Percentiles rank a stretch among this genome's conserved stretches.
Evolutionary conservation across 2,329 filamentous ascomycete species (phyloP).

Genomic region (Aspergillus fumigatiaffinis): DNA sequence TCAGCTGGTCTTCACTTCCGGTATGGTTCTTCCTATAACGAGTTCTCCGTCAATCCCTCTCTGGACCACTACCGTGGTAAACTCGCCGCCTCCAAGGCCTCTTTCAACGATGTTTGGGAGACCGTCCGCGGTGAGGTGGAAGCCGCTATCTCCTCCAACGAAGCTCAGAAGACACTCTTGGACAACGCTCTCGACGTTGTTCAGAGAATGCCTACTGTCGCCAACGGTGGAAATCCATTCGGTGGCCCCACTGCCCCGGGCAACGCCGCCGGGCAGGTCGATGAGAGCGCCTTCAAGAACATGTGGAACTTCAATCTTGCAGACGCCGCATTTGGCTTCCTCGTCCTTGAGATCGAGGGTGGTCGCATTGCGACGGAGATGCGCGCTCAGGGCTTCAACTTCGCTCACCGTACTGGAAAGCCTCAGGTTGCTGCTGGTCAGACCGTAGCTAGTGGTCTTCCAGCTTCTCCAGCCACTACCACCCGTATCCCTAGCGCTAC

Average conservation of each 20-base stretch:
- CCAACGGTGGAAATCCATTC: conserved; percentile 94
- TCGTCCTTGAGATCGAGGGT: conserved; percentile 91
- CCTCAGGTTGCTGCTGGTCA: conserved; percentile 43
- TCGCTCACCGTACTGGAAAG: conserved; percentile 90
- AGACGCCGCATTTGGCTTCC: conserved; percentile 93
- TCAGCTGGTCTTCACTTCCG: conserved; percentile 97
- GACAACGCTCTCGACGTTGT: conserved; percentile 89
- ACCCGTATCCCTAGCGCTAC: conserved; percentile 34
- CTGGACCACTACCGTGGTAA: conserved; percentile 98
- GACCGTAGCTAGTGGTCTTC: conserved; percentile 22
- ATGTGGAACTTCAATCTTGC: conserved; percentile 99
- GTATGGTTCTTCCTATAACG: conserved; percentile 98
- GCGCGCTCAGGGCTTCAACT: conserved; percentile 98
- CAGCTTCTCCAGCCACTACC: conserved; percentile 32
- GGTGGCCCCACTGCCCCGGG: conserved; percentile 75
- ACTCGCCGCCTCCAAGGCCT: conserved; percentile 94
- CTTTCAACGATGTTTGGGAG: conserved; percentile 99
- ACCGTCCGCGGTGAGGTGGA: conserved; percentile 96
- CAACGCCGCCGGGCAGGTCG: conserved; percentile 75
- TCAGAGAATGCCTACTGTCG: conserved; percentile 95
- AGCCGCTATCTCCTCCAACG: conserved; percentile 87
- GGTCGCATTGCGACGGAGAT: conserved; percentile 97
- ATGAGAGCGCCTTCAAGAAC: conserved; percentile 99
- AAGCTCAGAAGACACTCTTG: conserved; percentile 86
- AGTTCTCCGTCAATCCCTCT: conserved; percentile 98